Base-by-base conservation (phyloP, 2,329 filamentous ascomycete genomes). In the Ascochyta lentis region DNA sequence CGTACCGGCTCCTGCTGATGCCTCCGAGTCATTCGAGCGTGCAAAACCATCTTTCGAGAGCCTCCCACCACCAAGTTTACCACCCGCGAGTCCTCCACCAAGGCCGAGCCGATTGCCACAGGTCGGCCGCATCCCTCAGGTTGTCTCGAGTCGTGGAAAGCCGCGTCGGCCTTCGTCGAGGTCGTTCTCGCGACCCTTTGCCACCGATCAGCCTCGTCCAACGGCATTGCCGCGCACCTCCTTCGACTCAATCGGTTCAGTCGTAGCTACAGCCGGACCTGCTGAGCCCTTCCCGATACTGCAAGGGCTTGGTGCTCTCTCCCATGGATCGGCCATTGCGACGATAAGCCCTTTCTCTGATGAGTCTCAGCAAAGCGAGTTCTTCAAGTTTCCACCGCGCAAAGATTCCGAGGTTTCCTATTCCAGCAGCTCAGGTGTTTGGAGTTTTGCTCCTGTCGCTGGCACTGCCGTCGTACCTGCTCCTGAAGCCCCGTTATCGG, bases 181-280 rank as follows among this genome's bases (percentile, higher is more conserved):
- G 70, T 96, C 91, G 29, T 96, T 96, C 72, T 96, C 93, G 3
- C 83, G 92, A 8, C 92, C 93, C 0, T 96, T 96, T 70, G 77
- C 70, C 4, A 76, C 80, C 15, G 75, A 76, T 4, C 79, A 82
- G 43, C 78, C 79, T 42, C 67, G 67, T 16, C 71, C 74, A 9
- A 72, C 68, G 6, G 71, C 68, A 7, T 56, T 64, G n/a, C 58
- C 64, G 34, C 63, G 68, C n/a, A 70, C 68, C 1, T 75, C 73
- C 1, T 67, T 72, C 27, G 71, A 73, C 51, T 72, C 69, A 1
- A 66, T 71, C 15, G 60, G 60, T 8, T 67, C 69, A 19, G 29
- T 69, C 19, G 59, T 67, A 37, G 68, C 65, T 27, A 70, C 68
- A 39, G 64, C 66, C 49, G 65, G 66, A n/a, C 66, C 69, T 9